Conservation (phyloP, 2,329 filamentous ascomycete species). For the Torrubiella hemipterigena region DNA sequence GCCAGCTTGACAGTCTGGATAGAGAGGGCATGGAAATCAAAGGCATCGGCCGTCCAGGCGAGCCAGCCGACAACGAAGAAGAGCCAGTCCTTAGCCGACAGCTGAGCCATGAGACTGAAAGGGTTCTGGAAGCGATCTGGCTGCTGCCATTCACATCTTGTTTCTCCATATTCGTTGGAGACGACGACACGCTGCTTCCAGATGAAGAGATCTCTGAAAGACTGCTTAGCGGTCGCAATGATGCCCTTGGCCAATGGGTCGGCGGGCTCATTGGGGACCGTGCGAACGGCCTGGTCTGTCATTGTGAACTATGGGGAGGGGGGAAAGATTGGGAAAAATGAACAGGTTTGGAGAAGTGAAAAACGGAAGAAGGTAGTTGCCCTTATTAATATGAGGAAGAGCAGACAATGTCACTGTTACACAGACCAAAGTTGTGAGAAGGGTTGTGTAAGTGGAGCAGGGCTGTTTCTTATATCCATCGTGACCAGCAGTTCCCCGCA, state of each 20-base stretch:
- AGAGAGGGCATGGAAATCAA: conserved; percentile 71
- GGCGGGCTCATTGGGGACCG: conserved; percentile 37
- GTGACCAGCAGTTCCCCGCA: too few relatives aligned
- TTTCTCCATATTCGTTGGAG: conserved; percentile 52
- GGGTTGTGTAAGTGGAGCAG: neutral
- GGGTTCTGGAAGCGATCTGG: conserved; percentile 60
- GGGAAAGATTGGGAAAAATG: neutral
- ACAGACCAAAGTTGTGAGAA: neutral
- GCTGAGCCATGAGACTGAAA: conserved; percentile 51
- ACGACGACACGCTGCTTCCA: conserved; percentile 65
- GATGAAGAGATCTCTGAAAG: conserved; percentile 51
- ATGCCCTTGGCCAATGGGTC: conserved; percentile 57
- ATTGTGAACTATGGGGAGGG: too few relatives aligned
- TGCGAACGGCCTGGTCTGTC: too few relatives aligned
- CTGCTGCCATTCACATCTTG: conserved; percentile 53
- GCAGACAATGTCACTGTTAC: too few relatives aligned
- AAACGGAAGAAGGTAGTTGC: too few relatives aligned
- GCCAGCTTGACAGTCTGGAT: conserved; percentile 65
- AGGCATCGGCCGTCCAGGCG: conserved; percentile 73
- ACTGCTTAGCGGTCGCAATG: conserved; percentile 51
- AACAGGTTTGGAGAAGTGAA: neutral
- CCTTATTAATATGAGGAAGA: too few relatives aligned
- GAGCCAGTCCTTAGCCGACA: conserved; percentile 56
- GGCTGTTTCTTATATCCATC: too few relatives aligned
- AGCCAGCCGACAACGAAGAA: conserved; percentile 65